Base-by-base conservation (phyloP, 495 filamentous ascomycete species). In the Penicillium herquei region DNA sequence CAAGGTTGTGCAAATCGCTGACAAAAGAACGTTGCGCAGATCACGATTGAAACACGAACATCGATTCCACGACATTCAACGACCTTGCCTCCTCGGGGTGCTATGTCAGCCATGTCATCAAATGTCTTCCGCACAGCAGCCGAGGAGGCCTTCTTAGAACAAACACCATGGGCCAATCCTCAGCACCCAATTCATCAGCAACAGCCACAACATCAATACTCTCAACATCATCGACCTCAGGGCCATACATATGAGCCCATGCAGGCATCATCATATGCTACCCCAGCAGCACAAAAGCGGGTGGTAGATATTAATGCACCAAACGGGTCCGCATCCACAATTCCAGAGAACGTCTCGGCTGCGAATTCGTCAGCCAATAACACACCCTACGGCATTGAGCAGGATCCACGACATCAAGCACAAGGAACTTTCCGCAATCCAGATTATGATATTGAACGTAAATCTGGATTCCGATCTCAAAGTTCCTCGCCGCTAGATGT, bases 151-250 rank as follows among this genome's bases (percentile, higher is more conserved):
- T 93, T 92, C 58, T 79, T 92, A 48, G 87, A 91, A 51, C 84
- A 88, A 56, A 93, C 87, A 1, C 87, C 90, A 1, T 96, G 91
- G 91, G 89, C 89, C 30, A 94, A 94, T 67, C 88, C 90, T 12
- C 88, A 91, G 55, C 90, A 95, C 63, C 89, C 90, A 1, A 84
- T 84, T 13, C 88, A 92, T 63, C 77, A 78, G 45, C 71, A 77
- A 43, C 73, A 78, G 47, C 65, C 70, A 33, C 61, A 70, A 40
- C 68, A 77, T 44, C 70, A 76, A 37, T 71, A 75, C 42, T 64
- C 70, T 11, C 61, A 70, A 52, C 67, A 69, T 12, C 68, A 70
- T 44, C 65, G 74, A 46, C 59, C 70, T 1, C 76, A 71, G 30
- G 63, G 51, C 32, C 68, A 69, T n/a, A 49, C 60, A 1, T 59